Evolutionary conservation across 768 basidiomycete species (phyloP), one percentile per base, ranked within the genome.

Genomic region (Calocybe cyanea): DNA sequence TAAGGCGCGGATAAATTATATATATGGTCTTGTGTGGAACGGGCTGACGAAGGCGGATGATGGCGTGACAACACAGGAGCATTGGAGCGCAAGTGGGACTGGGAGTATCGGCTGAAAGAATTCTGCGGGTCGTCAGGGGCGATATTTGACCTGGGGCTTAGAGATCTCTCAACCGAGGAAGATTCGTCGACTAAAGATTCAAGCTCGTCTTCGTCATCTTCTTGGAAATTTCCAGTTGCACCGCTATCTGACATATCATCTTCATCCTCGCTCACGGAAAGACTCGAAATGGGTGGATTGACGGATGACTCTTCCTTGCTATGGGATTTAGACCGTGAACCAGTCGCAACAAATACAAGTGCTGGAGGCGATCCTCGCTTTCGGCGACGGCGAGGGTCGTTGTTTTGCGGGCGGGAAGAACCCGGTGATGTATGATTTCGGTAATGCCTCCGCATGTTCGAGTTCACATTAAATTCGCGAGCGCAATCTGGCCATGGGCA

Each of bases 381-480:
- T 40, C 63, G 56, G 4, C 62, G 62, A 4, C 59, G 55, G 38
- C 55, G 53, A 15, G 62, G 62, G 7, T 58, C 57, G 7, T 41
- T 34, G 9, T 51, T 50, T 25, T 61, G 59, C 4, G 56, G 48
- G 21, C 66, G 59, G 1, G 67, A 59, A 20, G 58, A 53, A 2
- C 67, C 64, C 18, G 69, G 63, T 2, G 65, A 46, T 1, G 64
- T 65, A 41, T 89, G 86, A 60, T 85, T 88, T 36, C 85, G 72
- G 59, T 80, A 83, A 56, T 90, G 87, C 4, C 87, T 71, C 23
- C 87, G 76, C 87, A 89, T 90, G 61, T 90, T 91, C 0, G 85
- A 87, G 59, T 87, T 87, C 38, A 88, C 88, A 52, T 87, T 89
- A 65, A 90, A 90, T 48, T 83, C 78, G 25, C 85, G 75, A 31